These are phyloP conservation scores for Phytophthora ohioensis DNA, from an alignment of 352 stramenopile genomes.

Conservation along the genomic window DNA sequence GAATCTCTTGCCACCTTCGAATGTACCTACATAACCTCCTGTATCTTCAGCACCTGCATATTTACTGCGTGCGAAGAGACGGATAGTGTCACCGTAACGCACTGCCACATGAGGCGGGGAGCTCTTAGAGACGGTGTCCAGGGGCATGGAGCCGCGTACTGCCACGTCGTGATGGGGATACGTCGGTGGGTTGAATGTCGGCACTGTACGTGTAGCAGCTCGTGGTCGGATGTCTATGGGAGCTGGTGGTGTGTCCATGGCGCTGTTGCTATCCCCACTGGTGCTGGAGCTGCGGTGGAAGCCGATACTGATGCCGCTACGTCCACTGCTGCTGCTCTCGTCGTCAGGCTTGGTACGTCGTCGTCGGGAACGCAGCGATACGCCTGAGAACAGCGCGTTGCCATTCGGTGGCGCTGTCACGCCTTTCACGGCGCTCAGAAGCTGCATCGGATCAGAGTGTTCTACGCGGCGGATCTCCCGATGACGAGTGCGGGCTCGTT, in stretches of 20 bases:
- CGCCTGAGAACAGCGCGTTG: constrained; percentile 44
- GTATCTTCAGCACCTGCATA: constrained; percentile 39
- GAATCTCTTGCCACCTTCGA: constrained; percentile 71
- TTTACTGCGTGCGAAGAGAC: constrained; percentile 71
- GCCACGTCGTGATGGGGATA: constrained; percentile 34
- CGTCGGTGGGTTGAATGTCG: neutral
- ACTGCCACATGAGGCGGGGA: constrained; percentile 72
- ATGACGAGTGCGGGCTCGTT: constrained; percentile 4
- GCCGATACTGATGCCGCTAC: constrained; percentile 17
- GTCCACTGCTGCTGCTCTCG: constrained; percentile 7
- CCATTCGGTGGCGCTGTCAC: constrained; percentile 34
- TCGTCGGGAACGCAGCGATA: constrained; percentile 38
- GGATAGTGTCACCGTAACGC: constrained; percentile 75
- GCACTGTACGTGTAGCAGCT: constrained; percentile 12
- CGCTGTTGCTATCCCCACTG: constrained; percentile 29
- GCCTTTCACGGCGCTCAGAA: constrained; percentile 48
- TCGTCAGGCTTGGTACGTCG: constrained; percentile 21
- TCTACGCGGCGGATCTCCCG: constrained; percentile 10
- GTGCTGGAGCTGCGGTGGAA: constrained; percentile 31
- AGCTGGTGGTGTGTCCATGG: constrained; percentile 27
- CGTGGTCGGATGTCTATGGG: constrained; percentile 19
- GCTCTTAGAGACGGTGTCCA: constrained; percentile 54
- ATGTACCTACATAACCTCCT: constrained; percentile 78
- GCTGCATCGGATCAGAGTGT: constrained; percentile 32
- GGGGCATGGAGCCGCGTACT: constrained; percentile 32